Base-by-base conservation (phyloP, 164 flowering plant genomes). In the Akebia trifoliata region DNA sequence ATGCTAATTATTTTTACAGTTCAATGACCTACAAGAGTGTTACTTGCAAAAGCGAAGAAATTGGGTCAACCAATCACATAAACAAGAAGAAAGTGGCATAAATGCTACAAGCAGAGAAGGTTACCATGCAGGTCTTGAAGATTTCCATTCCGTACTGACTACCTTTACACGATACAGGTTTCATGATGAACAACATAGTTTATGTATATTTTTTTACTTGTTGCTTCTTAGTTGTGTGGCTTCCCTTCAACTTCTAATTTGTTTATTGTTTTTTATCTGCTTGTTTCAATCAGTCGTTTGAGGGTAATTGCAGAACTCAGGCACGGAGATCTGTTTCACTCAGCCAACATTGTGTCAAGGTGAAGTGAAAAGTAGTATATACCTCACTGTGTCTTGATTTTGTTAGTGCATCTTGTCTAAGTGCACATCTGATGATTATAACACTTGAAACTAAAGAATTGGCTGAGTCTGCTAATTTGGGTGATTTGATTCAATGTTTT, bases 271-370 rank as follows among this genome's bases (percentile, higher is more conserved):
- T 6, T 1, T 28, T 29, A 45, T 35, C 30, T 36, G 20, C 22
- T 56, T 69, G 50, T 34, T 44, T 75, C 32, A 17, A 50, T 69
- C 77, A 94, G 99, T 68, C 96, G 89, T 52, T 69, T 94, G 74
- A 80, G 90, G 68, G 99, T 90, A 34, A 83, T 90, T 78, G 90
- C 97, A 26, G 99, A 90, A 64, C 81, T 90, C 32, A 78, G 90
- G 69, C 95, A 83, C 67, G 95, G 80, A 52, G 97, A 94, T 76
- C 73, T 88, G 42, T 90, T 86, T 65, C 97, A 90, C 73, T 74
- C 97, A 0, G 89, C 97, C 61, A 90, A 88, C 59, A 86, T 94
- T 59, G 86, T 94, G 21, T 94, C 97, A 77, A 94, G 99, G 99
- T 92, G 63, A 71, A 74, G 20, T 18, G 15, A 54, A 37, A 45